Conservation (phyloP, 257 asterid genomes). For the Nicotiana tomentosiformis region DNA sequence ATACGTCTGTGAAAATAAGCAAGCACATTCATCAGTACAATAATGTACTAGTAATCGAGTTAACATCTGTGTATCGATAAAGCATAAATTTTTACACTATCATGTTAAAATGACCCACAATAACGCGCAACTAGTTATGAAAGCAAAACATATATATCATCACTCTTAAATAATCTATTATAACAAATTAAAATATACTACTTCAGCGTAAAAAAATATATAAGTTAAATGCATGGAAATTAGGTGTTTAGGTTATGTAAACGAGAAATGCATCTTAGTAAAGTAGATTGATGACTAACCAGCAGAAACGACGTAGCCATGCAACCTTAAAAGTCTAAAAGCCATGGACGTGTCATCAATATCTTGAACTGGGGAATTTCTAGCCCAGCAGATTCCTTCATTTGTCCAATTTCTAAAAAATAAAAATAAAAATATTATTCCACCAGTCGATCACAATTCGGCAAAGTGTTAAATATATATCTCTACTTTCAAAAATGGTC, state of each 20-base stretch:
- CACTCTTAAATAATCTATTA: neutral
- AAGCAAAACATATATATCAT: no score
- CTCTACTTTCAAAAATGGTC: no score
- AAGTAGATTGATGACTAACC: slow-evolving; percentile 28
- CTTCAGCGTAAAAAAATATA: no score
- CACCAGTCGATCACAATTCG: neutral
- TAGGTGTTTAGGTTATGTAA: neutral
- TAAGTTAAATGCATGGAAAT: neutral
- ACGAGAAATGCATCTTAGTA: neutral
- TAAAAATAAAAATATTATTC: neutral
- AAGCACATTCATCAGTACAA: neutral
- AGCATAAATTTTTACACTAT: neutral
- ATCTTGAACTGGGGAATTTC: slow-evolving; percentile 62
- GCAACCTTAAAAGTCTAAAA: slow-evolving; percentile 79
- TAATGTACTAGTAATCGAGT: no score
- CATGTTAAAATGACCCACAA: no score
- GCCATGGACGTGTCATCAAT: slow-evolving; percentile 96
- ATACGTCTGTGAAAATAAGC: slow-evolving; percentile 44
- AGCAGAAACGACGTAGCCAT: slow-evolving; percentile 68
- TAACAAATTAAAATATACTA: neutral
- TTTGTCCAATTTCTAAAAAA: slow-evolving; percentile 61
- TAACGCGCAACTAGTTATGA: no score
- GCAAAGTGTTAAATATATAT: no score
- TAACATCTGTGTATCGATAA: neutral
- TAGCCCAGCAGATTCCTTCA: slow-evolving; percentile 87